These are phyloP conservation scores for Mucor sp. DNA, from an alignment of 371 early-diverging fungal genomes.

Conservation along the genomic window DNA sequence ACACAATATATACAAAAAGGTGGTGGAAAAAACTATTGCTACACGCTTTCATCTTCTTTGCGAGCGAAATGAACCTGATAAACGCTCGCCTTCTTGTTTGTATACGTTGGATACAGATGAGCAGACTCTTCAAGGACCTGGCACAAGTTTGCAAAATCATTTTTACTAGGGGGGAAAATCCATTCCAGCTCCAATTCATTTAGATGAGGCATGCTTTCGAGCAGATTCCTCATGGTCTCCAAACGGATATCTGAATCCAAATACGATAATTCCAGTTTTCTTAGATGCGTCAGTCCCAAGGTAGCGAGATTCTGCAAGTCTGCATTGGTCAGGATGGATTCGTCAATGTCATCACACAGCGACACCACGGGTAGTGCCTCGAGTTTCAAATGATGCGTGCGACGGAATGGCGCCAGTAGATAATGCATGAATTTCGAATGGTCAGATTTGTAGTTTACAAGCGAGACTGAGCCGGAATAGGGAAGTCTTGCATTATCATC, in stretches of 20 bases:
- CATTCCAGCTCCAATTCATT: slow-evolving; percentile 17
- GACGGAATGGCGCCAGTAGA: slow-evolving; percentile 21
- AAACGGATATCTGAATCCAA: slow-evolving; percentile 16
- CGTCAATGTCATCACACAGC: slow-evolving; percentile 32
- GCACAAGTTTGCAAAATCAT: slow-evolving; percentile 5
- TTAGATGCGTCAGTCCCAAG: slow-evolving; percentile 6
- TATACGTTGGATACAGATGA: background rate
- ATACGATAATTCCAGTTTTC: slow-evolving; percentile 17
- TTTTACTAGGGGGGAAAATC: slow-evolving; percentile 25
- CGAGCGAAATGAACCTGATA: background rate
- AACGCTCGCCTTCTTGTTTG: slow-evolving; percentile 3
- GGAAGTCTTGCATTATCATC: background rate
- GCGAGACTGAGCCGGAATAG: slow-evolving; percentile 19
- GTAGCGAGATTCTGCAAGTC: slow-evolving; percentile 21
- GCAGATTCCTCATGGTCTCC: slow-evolving; percentile 3
- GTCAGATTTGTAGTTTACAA: slow-evolving; percentile 25
- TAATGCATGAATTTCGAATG: slow-evolving; percentile 10
- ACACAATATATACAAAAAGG: too few species aligned
- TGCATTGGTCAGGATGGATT: slow-evolving; percentile 22
- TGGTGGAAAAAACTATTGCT: too few species aligned
- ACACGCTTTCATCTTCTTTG: background rate
- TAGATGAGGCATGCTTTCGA: slow-evolving; percentile 19
- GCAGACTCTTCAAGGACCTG: background rate
- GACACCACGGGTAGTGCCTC: slow-evolving; percentile 23
- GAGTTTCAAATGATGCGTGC: slow-evolving; percentile 17